These are phyloP conservation scores for Naegleria gruberi DNA, from an alignment of 208 protist species.

Conservation along the genomic window DNA sequence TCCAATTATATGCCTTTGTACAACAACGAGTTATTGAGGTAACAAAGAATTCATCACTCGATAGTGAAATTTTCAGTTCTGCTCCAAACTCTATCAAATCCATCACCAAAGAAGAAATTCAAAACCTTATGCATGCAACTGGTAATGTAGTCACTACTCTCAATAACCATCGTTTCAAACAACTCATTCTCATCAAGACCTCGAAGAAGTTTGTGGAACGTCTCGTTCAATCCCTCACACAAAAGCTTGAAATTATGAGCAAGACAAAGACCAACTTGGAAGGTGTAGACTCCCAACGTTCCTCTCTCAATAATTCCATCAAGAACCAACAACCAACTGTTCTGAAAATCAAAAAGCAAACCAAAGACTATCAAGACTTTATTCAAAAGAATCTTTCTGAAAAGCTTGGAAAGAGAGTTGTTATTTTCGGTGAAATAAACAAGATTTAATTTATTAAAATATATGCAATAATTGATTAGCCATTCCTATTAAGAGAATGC, in stretches of 20 bases:
- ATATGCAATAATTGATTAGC: too few relatives aligned
- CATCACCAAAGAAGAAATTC: neutral
- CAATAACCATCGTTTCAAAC: neutral
- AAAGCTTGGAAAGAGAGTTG: neutral
- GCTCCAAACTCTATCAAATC: neutral
- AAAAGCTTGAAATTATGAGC: neutral
- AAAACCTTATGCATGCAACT: neutral
- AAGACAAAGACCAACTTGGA: neutral
- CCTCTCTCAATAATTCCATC: neutral
- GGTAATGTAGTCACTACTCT: neutral
- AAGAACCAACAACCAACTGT: neutral
- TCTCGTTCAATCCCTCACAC: neutral
- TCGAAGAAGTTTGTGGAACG: slow-evolving; percentile 7
- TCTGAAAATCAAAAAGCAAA: neutral
- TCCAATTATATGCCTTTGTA: neutral
- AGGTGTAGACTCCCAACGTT: neutral
- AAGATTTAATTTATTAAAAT: too few relatives aligned
- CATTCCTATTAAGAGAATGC: too few relatives aligned
- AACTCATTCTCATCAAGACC: neutral
- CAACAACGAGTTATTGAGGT: neutral
- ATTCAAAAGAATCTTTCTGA: neutral
- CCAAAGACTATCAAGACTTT: neutral
- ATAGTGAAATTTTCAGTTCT: neutral
- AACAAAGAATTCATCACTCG: neutral
- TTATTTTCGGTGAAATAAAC: slow-evolving; percentile 1